These are phyloP conservation scores for Hypsizygus marmoreus DNA, from an alignment of 768 basidiomycete genomes.

Conservation along the genomic window DNA sequence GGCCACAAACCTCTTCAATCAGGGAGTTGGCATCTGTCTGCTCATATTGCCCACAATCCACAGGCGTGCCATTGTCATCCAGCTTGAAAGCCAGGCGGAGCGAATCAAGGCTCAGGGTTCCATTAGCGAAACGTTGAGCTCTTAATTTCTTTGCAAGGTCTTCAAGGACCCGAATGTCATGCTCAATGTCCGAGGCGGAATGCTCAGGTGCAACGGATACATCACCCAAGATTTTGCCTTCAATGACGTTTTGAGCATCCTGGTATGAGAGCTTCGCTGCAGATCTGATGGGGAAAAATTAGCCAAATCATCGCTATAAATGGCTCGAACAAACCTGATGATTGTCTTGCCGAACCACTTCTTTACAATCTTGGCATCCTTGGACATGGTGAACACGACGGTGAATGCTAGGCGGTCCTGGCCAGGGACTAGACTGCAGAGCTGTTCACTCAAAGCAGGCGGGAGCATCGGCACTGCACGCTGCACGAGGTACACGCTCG, in stretches of 20 bases:
- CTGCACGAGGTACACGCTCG: conserved; percentile 96
- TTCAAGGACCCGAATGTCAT: conserved; percentile 73
- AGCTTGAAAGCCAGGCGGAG: conserved; percentile 75
- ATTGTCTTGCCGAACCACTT: conserved; percentile 95
- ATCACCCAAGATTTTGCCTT: conserved; percentile 62
- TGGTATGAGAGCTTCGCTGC: conserved; percentile 82
- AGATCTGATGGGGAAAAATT: conserved; percentile 54
- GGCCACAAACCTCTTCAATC: conserved; percentile 78
- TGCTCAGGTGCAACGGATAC: conserved; percentile 61
- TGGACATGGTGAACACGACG: conserved; percentile 80
- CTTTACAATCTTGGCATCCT: conserved; percentile 78
- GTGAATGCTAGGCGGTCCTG: conserved; percentile 92
- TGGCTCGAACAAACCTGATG: conserved; percentile 61
- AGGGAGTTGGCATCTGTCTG: conserved; percentile 74
- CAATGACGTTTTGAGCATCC: conserved; percentile 81
- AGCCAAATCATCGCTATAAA: background rate
- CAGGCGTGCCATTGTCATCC: conserved; percentile 77
- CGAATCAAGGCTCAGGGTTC: conserved; percentile 73
- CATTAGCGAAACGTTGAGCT: conserved; percentile 72
- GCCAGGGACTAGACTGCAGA: conserved; percentile 89
- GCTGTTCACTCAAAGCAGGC: conserved; percentile 86
- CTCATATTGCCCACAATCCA: conserved; percentile 72
- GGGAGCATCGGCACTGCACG: conserved; percentile 97
- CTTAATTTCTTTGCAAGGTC: conserved; percentile 74
- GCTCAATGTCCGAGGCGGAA: conserved; percentile 58